Evolutionary conservation across 495 filamentous ascomycete genomes (phyloP), one percentile per base, ranked within the genome.

Genomic region (Xylaria telfairii): DNA sequence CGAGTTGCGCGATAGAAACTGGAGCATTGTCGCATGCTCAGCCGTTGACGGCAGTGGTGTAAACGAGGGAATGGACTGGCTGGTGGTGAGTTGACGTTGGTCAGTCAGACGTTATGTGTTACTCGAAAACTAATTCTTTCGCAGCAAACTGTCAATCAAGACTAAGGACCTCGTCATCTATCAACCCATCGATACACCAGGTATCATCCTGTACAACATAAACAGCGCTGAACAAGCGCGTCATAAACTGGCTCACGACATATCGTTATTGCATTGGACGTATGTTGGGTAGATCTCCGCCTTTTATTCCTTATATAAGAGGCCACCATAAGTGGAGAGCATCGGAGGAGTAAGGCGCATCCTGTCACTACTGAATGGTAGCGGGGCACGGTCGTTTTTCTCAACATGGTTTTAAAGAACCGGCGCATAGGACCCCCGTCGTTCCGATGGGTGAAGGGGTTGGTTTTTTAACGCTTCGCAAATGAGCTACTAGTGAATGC

Each of bases 1-100:
- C 56, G 93, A 97, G 74, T 81, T 99, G 72, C 90, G 94, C 74
- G 96, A 99, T 83, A 88, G 96, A 74, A 99, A 98, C 86, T 99
- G 96, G 96, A 98, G 93, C 78, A 98, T 99, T 77, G 93, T 98
- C 74, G 95, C 94, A 26, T 99, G 96, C 81, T 95, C 92, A 76
- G 96, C 96, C 32, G 94, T 99, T 67, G 96, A 97, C 76, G 96
- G 96, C 37, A 92, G 92, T 71, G 96, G 96, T 75, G 90, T 99
- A 32, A 91, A 89, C 67, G 96, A 99, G 79, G 96, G 96, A 60
- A 99, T 99, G 96, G 95, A 99, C 83, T 99, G 96, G 96, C 82
- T 99, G 78, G 94, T 96, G 88, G 95, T 97, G 83, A 85, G 93
- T 90, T 47, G n/a, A 26, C 12, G n/a, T 30, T 62, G 1, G 19